Evolutionary conservation across 257 asterid genomes (phyloP).

Genomic region (Solanum etuberosum): DNA sequence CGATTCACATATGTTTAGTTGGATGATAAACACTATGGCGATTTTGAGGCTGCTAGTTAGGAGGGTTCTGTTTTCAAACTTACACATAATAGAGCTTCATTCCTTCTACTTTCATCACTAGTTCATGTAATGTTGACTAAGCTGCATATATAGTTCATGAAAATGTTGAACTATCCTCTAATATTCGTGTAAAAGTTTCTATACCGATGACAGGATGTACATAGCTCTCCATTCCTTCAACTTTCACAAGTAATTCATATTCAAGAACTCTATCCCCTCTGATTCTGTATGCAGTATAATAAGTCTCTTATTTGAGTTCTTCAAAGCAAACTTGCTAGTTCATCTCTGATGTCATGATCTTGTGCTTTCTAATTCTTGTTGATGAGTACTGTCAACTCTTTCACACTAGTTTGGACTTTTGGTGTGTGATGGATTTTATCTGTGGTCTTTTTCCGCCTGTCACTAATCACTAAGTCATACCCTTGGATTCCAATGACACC

Average conservation of each 20-base stretch:
- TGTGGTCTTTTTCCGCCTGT: neutral
- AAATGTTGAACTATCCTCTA: neutral
- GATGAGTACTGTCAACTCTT: constrained; percentile 59
- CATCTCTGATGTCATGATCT: constrained; percentile 47
- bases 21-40: neutral
- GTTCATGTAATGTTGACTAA: neutral
- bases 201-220: neutral
- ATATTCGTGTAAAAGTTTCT: neutral
- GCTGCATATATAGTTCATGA: neutral
- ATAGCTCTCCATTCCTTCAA: neutral
- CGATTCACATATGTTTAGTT: neutral
- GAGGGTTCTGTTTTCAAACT: neutral
- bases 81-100: neutral
- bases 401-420: constrained; percentile 26
- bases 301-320: neutral
- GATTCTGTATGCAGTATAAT: neutral
- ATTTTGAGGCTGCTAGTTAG: neutral
- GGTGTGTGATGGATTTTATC: neutral
- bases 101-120: neutral
- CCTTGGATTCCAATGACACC: constrained; percentile 13
- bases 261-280: neutral
- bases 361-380: constrained; percentile 46
- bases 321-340: constrained; percentile 14
- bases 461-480: neutral
- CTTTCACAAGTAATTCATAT: neutral